phyloP scores from a whole-genome alignment of 345 rosid genomes.

The Zanthoxylum bungeanum region DNA sequence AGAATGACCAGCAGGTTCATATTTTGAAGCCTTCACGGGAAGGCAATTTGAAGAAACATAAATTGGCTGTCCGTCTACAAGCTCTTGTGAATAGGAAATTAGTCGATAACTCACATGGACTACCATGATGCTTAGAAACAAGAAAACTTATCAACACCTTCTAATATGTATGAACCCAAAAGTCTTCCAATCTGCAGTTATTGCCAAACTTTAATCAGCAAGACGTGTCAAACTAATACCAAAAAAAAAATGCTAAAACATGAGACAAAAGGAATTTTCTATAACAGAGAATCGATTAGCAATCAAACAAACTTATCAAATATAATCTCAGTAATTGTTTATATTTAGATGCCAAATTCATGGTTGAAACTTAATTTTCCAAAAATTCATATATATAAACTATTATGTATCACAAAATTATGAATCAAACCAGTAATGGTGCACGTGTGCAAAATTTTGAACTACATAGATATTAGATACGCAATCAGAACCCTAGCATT shows the following conservation, averaged over 20 bases:
- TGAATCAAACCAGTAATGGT: background rate
- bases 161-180: background rate
- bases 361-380: background rate
- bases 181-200: conserved; percentile 9
- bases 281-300: background rate
- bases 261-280: background rate
- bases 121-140: conserved; percentile 25
- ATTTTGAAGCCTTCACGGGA: conserved; percentile 71
- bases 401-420: background rate
- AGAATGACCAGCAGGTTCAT: conserved; percentile 94
- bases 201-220: conserved; percentile 3
- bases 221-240: too few species aligned
- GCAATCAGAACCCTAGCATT: background rate
- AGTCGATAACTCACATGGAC: conserved; percentile 38
- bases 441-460: background rate
- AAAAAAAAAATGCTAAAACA: background rate
- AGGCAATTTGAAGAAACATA: conserved; percentile 73
- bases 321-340: background rate
- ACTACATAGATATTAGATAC: background rate
- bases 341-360: background rate
- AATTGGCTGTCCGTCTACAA: conserved; percentile 69
- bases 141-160: background rate
- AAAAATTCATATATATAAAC: background rate
- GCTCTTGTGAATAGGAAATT: conserved; percentile 73
- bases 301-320: background rate